These are phyloP conservation scores for Ophiostoma tasmaniense DNA, from an alignment of 2,329 filamentous ascomycete genomes.

Conservation along the genomic window DNA sequence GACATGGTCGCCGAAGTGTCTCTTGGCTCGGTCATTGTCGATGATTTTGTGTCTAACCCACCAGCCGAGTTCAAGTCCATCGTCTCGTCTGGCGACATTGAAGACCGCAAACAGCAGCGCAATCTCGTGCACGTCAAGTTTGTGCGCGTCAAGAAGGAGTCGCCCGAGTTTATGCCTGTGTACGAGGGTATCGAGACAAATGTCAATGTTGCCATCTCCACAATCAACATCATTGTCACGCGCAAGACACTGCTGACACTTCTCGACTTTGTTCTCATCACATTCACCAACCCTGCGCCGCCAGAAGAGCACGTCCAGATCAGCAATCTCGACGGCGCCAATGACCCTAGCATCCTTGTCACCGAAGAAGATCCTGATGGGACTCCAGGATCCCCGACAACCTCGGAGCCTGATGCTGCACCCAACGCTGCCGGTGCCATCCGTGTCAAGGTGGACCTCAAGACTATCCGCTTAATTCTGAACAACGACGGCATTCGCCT, in stretches of 20 bases:
- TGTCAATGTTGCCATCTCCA: constrained; percentile 81
- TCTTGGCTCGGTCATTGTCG: constrained; percentile 75
- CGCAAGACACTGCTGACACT: constrained; percentile 85
- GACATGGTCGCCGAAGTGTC: constrained; percentile 92
- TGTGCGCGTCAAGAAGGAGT: constrained; percentile 77
- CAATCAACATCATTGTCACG: constrained; percentile 92
- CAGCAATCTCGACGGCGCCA: constrained; percentile 29
- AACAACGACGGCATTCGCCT: constrained; percentile 97
- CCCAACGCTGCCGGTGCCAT: constrained; percentile 56
- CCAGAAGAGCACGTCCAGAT: constrained; percentile 31
- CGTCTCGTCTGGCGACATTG: constrained; percentile 69
- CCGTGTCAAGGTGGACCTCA: constrained; percentile 84
- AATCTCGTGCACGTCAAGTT: constrained; percentile 87
- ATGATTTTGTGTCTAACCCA: constrained; percentile 89
- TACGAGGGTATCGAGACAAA: constrained; percentile 94
- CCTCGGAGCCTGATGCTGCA: neutral
- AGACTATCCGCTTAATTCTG: constrained; percentile 85
- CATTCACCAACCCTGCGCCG: constrained; percentile 61
- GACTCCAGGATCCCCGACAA: constrained; percentile 14
- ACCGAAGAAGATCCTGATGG: constrained; percentile 23
- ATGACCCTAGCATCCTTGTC: neutral
- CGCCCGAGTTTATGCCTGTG: constrained; percentile 83
- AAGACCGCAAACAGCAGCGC: constrained; percentile 66
- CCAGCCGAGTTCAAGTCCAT: constrained; percentile 92
- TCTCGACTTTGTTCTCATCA: constrained; percentile 86